A percentile compares a stretch with the other conserved stretches of the same genome.
Conservation (phyloP, 2,329 filamentous ascomycete species). For the Moelleriella libera region DNA sequence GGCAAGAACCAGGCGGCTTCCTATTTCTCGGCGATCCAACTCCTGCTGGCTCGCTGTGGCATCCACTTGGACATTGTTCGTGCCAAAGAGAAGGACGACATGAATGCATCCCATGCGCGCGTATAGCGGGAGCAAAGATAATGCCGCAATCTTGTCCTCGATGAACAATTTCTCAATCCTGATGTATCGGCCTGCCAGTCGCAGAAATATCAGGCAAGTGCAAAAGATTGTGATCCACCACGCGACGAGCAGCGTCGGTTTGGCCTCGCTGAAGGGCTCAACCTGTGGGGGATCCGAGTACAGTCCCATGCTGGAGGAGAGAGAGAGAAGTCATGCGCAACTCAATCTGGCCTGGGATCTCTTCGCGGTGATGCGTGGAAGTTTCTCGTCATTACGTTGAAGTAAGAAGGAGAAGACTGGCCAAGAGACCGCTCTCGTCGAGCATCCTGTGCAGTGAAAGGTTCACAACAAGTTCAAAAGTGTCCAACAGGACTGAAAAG, state of each 20-base stretch:
- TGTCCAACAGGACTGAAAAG: too few relatives aligned
- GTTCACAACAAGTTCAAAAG: too few relatives aligned
- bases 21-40: slow-evolving; percentile 49
- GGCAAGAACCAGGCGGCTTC: slow-evolving; percentile 64
- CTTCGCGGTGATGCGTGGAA: neutral
- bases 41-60: neutral
- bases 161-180: slow-evolving; percentile 69
- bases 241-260: slow-evolving; percentile 76
- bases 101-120: slow-evolving; percentile 71
- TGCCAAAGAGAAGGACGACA: slow-evolving; percentile 70
- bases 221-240: slow-evolving; percentile 86
- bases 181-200: slow-evolving; percentile 65
- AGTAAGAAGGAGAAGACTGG: too few relatives aligned
- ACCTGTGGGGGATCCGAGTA: slow-evolving; percentile 36
- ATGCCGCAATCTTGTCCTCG: slow-evolving; percentile 73
- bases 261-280: slow-evolving; percentile 38
- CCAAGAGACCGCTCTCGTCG: too few relatives aligned
- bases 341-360: neutral
- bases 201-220: slow-evolving; percentile 62
- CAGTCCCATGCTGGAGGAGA: slow-evolving; percentile 29
- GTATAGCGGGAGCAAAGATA: slow-evolving; percentile 63
- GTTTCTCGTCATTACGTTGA: neutral
- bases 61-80: slow-evolving; percentile 62
- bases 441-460: too few relatives aligned
- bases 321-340: too few relatives aligned